Percentiles rank a stretch among this genome's conserved stretches.
Conservation (phyloP, 768 basidiomycete species). For the Tephrocybe sp. region DNA sequence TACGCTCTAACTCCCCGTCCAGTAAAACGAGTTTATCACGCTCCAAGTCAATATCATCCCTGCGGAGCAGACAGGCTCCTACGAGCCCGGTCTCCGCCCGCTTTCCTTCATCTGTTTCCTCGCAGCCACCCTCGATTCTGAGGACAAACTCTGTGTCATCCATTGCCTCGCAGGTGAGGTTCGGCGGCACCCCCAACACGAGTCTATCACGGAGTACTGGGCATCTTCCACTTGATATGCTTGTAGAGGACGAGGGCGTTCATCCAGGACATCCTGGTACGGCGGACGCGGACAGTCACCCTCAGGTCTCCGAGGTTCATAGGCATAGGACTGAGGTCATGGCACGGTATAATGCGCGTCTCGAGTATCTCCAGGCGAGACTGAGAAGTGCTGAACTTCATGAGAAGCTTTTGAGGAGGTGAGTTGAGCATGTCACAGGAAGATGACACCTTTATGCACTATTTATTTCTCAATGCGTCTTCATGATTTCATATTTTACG, state of each 20-base stretch:
- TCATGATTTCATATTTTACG: background rate
- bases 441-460: background rate
- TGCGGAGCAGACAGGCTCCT: constrained; percentile 22
- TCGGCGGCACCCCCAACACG: constrained; percentile 35
- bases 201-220: constrained; percentile 37
- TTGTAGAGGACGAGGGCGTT: constrained; percentile 18
- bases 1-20: constrained; percentile 42
- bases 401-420: constrained; percentile 40
- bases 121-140: constrained; percentile 22
- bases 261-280: constrained; percentile 22
- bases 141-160: constrained; percentile 55
- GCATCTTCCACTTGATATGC: constrained; percentile 36
- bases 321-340: constrained; percentile 63
- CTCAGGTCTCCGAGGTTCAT: constrained; percentile 61
- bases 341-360: constrained; percentile 62
- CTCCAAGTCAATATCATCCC: constrained; percentile 36
- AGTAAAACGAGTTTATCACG: constrained; percentile 38
- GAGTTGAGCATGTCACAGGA: background rate
- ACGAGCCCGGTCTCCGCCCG: constrained; percentile 27
- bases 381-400: constrained; percentile 74
- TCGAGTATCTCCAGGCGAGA: constrained; percentile 74
- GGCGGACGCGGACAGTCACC: constrained; percentile 24
- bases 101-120: constrained; percentile 19
- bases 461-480: background rate
- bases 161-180: constrained; percentile 43